Evolutionary conservation across 768 basidiomycete genomes (phyloP).

Genomic region (Tephrocybe sp.): DNA sequence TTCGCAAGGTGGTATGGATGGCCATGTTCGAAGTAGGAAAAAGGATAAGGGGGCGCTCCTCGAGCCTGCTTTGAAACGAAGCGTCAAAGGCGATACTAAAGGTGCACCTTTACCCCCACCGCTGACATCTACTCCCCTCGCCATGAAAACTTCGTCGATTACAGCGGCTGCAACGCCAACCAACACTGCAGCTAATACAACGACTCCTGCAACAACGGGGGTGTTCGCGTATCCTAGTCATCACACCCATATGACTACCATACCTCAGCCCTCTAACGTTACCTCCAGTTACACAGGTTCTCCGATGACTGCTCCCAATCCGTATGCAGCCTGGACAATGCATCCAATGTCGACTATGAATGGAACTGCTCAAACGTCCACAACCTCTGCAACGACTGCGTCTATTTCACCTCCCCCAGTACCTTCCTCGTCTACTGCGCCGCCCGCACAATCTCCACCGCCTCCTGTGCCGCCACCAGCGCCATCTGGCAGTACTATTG

Average conservation of each 20-base stretch:
- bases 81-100: constrained; percentile 63
- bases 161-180: constrained; percentile 23
- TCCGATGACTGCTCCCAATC: constrained; percentile 31
- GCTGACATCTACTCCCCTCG: constrained; percentile 62
- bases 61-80: constrained; percentile 70
- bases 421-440: constrained; percentile 22
- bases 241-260: constrained; percentile 19
- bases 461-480: constrained; percentile 17
- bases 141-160: constrained; percentile 38
- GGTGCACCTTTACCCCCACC: constrained; percentile 65
- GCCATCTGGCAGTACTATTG: constrained; percentile 22
- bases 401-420: constrained; percentile 27
- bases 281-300: constrained; percentile 28
- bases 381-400: constrained; percentile 24
- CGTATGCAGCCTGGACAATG: constrained; percentile 39
- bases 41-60: constrained; percentile 55
- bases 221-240: constrained; percentile 43
- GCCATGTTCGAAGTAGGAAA: constrained; percentile 42
- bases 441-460: constrained; percentile 23
- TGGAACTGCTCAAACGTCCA: constrained; percentile 13
- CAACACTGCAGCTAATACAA: constrained; percentile 19
- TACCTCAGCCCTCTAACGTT: constrained; percentile 23
- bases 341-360: constrained; percentile 24
- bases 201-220: constrained; percentile 35
- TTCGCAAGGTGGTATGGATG: constrained; percentile 30